Evolutionary conservation across 1,284 basidiomycete species (phyloP).

Genomic region (Ganoderma boninense): DNA sequence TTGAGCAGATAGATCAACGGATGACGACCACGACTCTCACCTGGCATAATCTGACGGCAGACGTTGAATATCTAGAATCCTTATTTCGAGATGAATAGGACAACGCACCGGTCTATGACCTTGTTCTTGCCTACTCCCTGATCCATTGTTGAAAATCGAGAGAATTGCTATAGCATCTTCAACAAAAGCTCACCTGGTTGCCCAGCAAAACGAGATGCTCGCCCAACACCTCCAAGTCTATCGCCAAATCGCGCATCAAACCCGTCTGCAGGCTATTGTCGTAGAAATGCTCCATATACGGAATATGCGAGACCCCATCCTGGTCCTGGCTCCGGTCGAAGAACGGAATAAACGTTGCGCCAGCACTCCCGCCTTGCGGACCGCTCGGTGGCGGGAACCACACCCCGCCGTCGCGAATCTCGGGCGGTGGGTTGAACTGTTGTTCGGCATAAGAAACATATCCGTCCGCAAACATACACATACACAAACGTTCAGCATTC

Average conservation of each 20-base stretch:
- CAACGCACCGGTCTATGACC: constrained; percentile 60
- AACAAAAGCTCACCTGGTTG: constrained; percentile 58
- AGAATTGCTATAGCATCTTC: background rate
- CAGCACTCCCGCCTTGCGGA: constrained; percentile 36
- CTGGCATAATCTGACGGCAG: constrained; percentile 55
- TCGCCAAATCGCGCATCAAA: constrained; percentile 68
- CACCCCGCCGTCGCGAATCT: constrained; percentile 48
- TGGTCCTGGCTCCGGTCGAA: constrained; percentile 59
- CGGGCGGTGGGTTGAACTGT: constrained; percentile 60
- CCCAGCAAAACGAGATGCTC: constrained; percentile 71
- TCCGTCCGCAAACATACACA: background rate
- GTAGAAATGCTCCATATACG: constrained; percentile 74
- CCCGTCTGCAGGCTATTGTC: constrained; percentile 73
- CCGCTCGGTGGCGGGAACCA: constrained; percentile 55
- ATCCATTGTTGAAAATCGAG: background rate
- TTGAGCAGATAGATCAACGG: background rate
- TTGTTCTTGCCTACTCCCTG: constrained; percentile 77
- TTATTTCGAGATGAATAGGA: background rate
- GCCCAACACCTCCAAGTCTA: constrained; percentile 65
- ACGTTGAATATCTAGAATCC: no score
- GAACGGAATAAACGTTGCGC: constrained; percentile 51
- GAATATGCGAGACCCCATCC: constrained; percentile 64
- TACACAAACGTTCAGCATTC: constrained; percentile 2
- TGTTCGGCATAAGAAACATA: constrained; percentile 31
- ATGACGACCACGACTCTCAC: constrained; percentile 40